These are phyloP conservation scores for Pythium volutum DNA, from an alignment of 352 stramenopile genomes.

Conservation along the genomic window DNA sequence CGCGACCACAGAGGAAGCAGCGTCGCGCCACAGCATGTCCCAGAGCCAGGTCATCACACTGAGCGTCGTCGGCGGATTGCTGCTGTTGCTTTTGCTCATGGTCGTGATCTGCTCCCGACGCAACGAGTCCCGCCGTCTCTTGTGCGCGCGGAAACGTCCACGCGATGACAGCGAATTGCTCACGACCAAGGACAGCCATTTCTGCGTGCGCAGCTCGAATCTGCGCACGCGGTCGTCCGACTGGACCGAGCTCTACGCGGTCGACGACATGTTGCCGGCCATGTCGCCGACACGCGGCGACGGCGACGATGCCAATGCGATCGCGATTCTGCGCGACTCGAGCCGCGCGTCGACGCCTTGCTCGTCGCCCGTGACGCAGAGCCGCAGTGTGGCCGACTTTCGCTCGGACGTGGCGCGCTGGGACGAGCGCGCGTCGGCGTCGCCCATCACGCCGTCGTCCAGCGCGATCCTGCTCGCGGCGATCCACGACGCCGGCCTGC, in stretches of 20 bases:
- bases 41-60: conserved; percentile 28
- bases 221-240: conserved; percentile 35
- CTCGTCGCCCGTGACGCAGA: conserved; percentile 13
- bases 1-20: neutral
- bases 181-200: conserved; percentile 13
- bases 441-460: conserved; percentile 46
- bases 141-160: conserved; percentile 7
- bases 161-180: conserved; percentile 6
- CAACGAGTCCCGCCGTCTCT: neutral
- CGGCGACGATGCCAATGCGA: conserved; percentile 38
- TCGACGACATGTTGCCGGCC: conserved; percentile 32
- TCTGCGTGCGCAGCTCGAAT: conserved; percentile 13
- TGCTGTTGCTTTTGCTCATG: conserved; percentile 26
- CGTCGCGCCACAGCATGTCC: conserved; percentile 15
- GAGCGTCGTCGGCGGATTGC: conserved; percentile 17
- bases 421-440: conserved; percentile 44
- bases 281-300: conserved; percentile 24
- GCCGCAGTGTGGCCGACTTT: conserved; percentile 44
- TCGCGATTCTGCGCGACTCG: conserved; percentile 43
- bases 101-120: conserved; percentile 12
- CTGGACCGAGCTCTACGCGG: conserved; percentile 46
- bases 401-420: conserved; percentile 42
- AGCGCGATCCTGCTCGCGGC: conserved; percentile 33
- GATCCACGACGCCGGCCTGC: conserved; percentile 14
- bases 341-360: conserved; percentile 37